Evolutionary conservation across 148 eudicot species (phyloP).

Genomic region (Chenopodium suecicum): DNA sequence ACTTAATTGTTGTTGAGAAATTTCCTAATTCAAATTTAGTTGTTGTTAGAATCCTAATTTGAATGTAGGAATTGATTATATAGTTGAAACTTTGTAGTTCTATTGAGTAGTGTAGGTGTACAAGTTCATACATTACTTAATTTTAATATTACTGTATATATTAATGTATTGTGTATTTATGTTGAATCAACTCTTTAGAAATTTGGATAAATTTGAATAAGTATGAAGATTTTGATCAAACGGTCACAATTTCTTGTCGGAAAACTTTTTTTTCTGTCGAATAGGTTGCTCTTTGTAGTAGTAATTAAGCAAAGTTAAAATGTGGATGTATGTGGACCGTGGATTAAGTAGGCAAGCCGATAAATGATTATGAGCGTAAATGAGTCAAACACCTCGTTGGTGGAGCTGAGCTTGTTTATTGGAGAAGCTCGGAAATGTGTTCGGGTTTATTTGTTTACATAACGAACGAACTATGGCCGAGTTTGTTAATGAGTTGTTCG

Average conservation of each 20-base stretch:
- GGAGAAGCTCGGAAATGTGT: too few relatives aligned
- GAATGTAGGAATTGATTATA: not conserved
- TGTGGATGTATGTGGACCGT: too few relatives aligned
- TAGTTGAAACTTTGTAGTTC: not conserved
- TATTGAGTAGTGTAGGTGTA: not conserved
- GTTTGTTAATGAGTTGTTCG: too few relatives aligned
- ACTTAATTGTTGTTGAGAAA: too few relatives aligned
- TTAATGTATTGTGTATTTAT: not conserved
- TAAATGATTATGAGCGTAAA: too few relatives aligned
- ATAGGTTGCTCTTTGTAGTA: not conserved
- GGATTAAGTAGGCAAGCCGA: too few relatives aligned
- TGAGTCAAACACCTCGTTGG: too few relatives aligned
- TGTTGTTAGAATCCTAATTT: not conserved
- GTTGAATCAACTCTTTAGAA: not conserved
- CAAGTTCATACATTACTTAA: not conserved
- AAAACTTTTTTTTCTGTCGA: not conserved
- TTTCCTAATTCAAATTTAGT: too few relatives aligned
- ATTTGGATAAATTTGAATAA: not conserved
- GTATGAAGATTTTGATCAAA: not conserved
- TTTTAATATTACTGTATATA: not conserved
- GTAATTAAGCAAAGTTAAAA: too few relatives aligned
- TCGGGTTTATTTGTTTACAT: too few relatives aligned
- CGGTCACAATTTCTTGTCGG: not conserved
- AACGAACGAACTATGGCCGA: too few relatives aligned
- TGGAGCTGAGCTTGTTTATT: too few relatives aligned